Evolutionary conservation across 2,329 filamentous ascomycete species (phyloP).

Genomic region (Paraphaeosphaeria minitans): DNA sequence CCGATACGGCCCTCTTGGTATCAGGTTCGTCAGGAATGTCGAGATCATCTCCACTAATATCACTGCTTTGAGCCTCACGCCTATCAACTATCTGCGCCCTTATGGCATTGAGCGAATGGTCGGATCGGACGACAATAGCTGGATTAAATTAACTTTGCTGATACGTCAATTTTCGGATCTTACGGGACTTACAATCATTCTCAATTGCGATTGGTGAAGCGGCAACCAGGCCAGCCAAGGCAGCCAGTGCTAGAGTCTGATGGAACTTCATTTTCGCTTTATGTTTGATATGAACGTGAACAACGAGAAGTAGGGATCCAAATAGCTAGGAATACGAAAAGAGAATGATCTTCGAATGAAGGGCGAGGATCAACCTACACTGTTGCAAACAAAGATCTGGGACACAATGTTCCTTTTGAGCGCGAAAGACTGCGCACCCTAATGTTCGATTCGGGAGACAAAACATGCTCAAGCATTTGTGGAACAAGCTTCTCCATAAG

Average conservation of each 20-base stretch:
- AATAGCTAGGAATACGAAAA: background rate
- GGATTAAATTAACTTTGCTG: background rate
- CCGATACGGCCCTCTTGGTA: background rate
- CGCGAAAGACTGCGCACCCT: background rate
- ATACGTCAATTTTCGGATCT: background rate
- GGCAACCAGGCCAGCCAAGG: conserved; percentile 13
- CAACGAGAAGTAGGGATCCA: background rate
- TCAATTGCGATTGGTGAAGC: conserved; percentile 8
- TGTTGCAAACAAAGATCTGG: background rate
- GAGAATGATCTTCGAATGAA: background rate
- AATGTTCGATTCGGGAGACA: background rate
- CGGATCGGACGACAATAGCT: conserved; percentile 11
- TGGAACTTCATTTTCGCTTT: conserved; percentile 11
- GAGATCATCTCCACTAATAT: too few species aligned
- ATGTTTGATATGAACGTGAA: background rate
- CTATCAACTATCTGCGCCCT: too few species aligned
- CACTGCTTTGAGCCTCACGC: too few species aligned
- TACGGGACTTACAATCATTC: conserved; percentile 1
- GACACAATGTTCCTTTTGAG: background rate
- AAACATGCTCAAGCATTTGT: background rate
- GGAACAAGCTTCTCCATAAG: background rate
- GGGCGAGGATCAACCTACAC: background rate
- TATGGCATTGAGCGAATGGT: background rate
- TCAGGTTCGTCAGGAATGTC: too few species aligned
- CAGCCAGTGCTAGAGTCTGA: conserved; percentile 12